Percentiles rank a stretch among this genome's conserved stretches.
These are phyloP conservation scores for Eimeria acervulina DNA, from an alignment of 169 alveolate species.

Conservation along the genomic window DNA sequence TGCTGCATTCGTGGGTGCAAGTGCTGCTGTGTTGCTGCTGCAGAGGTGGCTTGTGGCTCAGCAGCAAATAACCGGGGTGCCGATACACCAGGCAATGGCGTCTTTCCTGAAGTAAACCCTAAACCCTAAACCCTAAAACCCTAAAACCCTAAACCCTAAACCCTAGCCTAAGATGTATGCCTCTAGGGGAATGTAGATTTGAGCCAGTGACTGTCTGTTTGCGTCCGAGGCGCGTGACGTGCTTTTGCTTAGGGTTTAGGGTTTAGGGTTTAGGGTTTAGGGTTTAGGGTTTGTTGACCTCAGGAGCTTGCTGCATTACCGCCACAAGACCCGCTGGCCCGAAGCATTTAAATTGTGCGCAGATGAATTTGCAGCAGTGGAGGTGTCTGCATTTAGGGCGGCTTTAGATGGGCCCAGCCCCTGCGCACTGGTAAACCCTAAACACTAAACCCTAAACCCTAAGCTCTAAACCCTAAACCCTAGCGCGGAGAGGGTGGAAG, in stretches of 20 bases:
- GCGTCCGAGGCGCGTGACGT: neutral
- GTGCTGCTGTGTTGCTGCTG: slow-evolving; percentile 18
- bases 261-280: slow-evolving; percentile 40
- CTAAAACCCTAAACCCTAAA: slow-evolving; percentile 21
- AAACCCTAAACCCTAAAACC: slow-evolving; percentile 39
- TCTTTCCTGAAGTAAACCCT: slow-evolving; percentile 16
- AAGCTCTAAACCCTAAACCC: slow-evolving; percentile 33
- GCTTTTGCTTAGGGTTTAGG: neutral
- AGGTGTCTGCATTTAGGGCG: neutral
- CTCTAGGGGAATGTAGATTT: neutral
- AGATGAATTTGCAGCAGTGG: neutral
- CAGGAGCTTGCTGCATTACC: slow-evolving; percentile 40
- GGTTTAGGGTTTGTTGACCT: neutral
- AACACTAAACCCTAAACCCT: slow-evolving; percentile 27
- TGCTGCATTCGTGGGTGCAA: neutral
- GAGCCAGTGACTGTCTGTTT: too few relatives aligned
- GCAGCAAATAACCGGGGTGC: slow-evolving; percentile 9
- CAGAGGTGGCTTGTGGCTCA: slow-evolving; percentile 16
- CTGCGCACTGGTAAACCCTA: neutral
- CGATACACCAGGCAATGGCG: neutral
- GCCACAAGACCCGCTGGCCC: slow-evolving; percentile 18
- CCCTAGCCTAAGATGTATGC: neutral
- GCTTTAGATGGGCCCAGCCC: neutral
- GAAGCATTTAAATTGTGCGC: neutral
- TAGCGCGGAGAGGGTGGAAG: neutral